phyloP scores from a whole-genome alignment of 2,329 filamentous ascomycete genomes.

The Neonectria coccinea region DNA sequence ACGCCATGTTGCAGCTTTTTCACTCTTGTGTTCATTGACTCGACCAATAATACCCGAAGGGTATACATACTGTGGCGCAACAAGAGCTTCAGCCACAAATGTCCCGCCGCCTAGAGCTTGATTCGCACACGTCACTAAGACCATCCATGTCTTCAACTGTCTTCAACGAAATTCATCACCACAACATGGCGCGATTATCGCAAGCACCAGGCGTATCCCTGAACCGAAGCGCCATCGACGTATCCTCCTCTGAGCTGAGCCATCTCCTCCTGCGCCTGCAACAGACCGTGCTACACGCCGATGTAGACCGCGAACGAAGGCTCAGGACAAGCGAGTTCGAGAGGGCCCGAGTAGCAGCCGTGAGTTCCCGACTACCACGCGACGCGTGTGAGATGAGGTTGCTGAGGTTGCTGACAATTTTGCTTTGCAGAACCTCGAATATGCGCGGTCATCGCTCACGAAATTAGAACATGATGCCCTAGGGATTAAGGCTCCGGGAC shows the following conservation, averaged over 20 bases:
- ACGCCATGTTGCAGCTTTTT: too few species aligned
- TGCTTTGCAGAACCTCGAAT: conserved; percentile 73
- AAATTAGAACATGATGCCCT: conserved; percentile 77
- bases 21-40: too few species aligned
- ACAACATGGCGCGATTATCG: conserved; percentile 47
- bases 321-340: conserved; percentile 74
- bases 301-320: conserved; percentile 68
- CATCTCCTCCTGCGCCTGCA: conserved; percentile 75
- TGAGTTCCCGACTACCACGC: conserved; percentile 52
- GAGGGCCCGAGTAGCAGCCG: conserved; percentile 58
- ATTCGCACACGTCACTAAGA: conserved; percentile 46
- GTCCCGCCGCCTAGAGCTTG: conserved; percentile 34
- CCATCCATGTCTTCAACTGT: conserved; percentile 11
- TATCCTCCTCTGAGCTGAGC: conserved; percentile 63
- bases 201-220: conserved; percentile 27
- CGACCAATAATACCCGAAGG: neutral
- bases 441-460: conserved; percentile 75
- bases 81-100: conserved; percentile 43
- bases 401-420: conserved; percentile 16
- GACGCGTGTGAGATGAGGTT: neutral
- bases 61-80: conserved; percentile 42
- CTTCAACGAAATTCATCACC: conserved; percentile 19
- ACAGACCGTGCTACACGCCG: conserved; percentile 71
- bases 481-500: conserved; percentile 67
- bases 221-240: conserved; percentile 44